Evolutionary conservation across 2,329 filamentous ascomycete species (phyloP).

Genomic region (Sclerotinia borealis): DNA sequence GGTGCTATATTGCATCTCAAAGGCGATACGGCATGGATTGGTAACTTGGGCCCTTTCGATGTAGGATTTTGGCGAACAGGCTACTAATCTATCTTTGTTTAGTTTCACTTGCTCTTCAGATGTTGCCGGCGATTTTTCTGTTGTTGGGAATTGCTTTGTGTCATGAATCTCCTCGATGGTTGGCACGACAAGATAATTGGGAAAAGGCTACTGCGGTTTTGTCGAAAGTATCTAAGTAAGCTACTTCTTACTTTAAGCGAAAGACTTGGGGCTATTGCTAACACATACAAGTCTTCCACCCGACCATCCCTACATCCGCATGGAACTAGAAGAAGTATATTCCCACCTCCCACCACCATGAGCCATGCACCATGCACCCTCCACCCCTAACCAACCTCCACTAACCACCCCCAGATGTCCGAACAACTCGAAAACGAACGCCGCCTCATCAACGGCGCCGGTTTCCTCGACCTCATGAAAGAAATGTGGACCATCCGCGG

Average conservation of each 20-base stretch:
- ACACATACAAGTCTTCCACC: conserved; percentile 44
- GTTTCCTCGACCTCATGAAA: conserved; percentile 45
- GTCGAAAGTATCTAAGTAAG: conserved; percentile 39
- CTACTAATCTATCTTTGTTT: conserved; percentile 39
- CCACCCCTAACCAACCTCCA: neutral
- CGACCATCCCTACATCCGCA: conserved; percentile 47
- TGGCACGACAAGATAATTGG: conserved; percentile 62
- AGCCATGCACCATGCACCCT: too few relatives aligned
- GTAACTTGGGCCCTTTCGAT: neutral
- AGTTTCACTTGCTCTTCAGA: conserved; percentile 59
- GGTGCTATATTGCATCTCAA: conserved; percentile 12
- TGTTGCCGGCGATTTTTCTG: conserved; percentile 56
- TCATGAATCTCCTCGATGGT: conserved; percentile 58
- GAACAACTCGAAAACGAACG: conserved; percentile 43
- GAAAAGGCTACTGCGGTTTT: conserved; percentile 54
- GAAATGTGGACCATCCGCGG: conserved; percentile 55
- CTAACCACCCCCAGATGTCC: conserved; percentile 32
- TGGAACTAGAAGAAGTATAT: conserved; percentile 46
- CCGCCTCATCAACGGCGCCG: conserved; percentile 43
- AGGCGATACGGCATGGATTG: conserved; percentile 9
- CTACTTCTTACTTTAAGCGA: conserved; percentile 3
- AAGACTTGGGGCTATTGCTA: conserved; percentile 32
- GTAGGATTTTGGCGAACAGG: too few relatives aligned
- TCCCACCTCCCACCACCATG: too few relatives aligned
- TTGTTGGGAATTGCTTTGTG: conserved; percentile 56